Evolutionary conservation across 2,329 filamentous ascomycete species (phyloP).

Genomic region (Apiospora phragmitis): DNA sequence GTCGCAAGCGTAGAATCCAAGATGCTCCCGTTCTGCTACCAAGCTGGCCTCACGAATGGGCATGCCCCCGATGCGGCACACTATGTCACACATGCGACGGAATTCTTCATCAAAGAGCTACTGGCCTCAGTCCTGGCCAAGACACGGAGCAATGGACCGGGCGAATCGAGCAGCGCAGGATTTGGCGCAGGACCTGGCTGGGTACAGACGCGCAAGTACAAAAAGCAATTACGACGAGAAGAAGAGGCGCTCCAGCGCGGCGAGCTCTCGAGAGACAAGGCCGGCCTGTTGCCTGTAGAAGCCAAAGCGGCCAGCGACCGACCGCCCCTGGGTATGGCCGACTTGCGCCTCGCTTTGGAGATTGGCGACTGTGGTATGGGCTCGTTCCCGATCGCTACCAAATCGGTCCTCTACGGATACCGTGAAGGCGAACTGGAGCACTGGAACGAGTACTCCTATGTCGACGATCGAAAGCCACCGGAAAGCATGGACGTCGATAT

Average conservation of each 20-base stretch:
- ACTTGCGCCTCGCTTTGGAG: constrained; percentile 74
- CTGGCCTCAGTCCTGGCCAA: constrained; percentile 64
- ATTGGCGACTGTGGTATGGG: constrained; percentile 75
- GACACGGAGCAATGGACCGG: constrained; percentile 65
- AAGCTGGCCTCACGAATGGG: constrained; percentile 60
- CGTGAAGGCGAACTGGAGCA: constrained; percentile 75
- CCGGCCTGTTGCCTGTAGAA: constrained; percentile 78
- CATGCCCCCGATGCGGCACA: constrained; percentile 61
- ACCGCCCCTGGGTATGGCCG: constrained; percentile 72
- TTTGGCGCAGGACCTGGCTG: constrained; percentile 67
- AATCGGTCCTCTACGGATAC: constrained; percentile 69
- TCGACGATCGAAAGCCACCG: constrained; percentile 38
- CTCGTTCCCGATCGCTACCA: constrained; percentile 74
- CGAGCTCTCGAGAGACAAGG: constrained; percentile 72
- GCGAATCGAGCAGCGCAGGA: constrained; percentile 60
- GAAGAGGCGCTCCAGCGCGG: constrained; percentile 74
- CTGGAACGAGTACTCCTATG: constrained; percentile 60
- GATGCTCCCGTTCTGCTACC: constrained; percentile 70
- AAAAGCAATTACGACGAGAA: constrained; percentile 71
- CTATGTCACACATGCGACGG: constrained; percentile 65
- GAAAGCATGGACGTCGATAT: constrained; percentile 32
- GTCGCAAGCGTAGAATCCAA: constrained; percentile 61
- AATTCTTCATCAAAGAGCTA: constrained; percentile 68
- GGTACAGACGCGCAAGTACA: constrained; percentile 80
- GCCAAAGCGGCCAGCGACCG: constrained; percentile 73